phyloP scores from a whole-genome alignment of 2,329 filamentous ascomycete genomes.

The Cyphellophora europaea region DNA sequence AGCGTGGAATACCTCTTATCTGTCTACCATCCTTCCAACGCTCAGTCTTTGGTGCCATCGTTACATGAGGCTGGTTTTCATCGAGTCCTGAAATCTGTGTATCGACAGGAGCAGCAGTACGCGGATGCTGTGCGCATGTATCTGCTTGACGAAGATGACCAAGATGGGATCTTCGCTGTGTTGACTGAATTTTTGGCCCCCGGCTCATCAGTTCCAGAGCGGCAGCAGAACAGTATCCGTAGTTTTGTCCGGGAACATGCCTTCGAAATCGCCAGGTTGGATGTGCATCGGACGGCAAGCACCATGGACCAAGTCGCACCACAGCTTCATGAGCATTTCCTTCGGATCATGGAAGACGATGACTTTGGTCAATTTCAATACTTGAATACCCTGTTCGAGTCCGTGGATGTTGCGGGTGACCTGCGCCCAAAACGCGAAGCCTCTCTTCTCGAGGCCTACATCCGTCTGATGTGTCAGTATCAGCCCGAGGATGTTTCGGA shows the following conservation, averaged over 20 bases:
- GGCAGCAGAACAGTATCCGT: conserved; percentile 65
- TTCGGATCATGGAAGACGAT: conserved; percentile 53
- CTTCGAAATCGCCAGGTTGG: conserved; percentile 55
- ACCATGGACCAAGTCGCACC: conserved; percentile 54
- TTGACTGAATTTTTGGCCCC: conserved; percentile 65
- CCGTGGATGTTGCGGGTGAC: neutral
- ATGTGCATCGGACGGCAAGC: conserved; percentile 55
- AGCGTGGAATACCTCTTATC: conserved; percentile 93
- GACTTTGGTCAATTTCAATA: conserved; percentile 65
- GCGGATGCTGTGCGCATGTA: conserved; percentile 69
- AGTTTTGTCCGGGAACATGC: conserved; percentile 57
- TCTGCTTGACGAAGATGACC: conserved; percentile 75
- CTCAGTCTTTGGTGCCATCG: conserved; percentile 63
- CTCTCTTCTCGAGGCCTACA: conserved; percentile 60
- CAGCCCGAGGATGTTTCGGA: conserved; percentile 73
- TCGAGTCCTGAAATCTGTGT: conserved; percentile 82
- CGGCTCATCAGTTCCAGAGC: conserved; percentile 52
- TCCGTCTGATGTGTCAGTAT: conserved; percentile 84
- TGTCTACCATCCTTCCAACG: conserved; percentile 80
- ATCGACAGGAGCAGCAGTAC: conserved; percentile 70
- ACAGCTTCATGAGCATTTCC: conserved; percentile 56
- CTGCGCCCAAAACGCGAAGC: conserved; percentile 28
- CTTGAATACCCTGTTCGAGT: conserved; percentile 56
- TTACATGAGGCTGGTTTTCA: conserved; percentile 78
- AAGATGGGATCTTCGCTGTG: conserved; percentile 66